A percentile compares a stretch with the other conserved stretches of the same genome.
Conservation (phyloP, 1,139 yeast species). For the Protomyces inundatus region DNA sequence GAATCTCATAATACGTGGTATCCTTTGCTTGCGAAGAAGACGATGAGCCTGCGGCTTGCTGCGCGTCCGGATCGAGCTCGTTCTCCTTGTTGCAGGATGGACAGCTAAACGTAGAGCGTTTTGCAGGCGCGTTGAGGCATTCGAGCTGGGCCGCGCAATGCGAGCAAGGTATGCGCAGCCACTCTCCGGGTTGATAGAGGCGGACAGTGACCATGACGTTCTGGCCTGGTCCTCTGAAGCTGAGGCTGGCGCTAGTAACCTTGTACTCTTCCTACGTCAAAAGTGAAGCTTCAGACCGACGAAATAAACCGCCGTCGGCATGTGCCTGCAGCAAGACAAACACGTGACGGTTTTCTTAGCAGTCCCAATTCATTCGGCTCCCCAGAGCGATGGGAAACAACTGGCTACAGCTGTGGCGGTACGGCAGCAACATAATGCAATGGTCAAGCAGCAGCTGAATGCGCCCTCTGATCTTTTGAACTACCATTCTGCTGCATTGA, state of each 20-base stretch:
- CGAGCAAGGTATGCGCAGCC: constrained; percentile 9
- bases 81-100: constrained; percentile 6
- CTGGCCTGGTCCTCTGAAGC: neutral
- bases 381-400: too few relatives aligned
- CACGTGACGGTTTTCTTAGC: too few relatives aligned
- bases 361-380: too few relatives aligned
- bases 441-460: too few relatives aligned
- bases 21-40: neutral
- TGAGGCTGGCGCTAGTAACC: neutral
- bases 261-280: neutral
- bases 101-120: constrained; percentile 9
- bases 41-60: neutral
- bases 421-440: too few relatives aligned
- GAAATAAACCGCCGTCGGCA: too few relatives aligned
- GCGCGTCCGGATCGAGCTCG: constrained; percentile 10
- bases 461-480: too few relatives aligned
- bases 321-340: too few relatives aligned
- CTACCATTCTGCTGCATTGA: too few relatives aligned
- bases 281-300: too few relatives aligned
- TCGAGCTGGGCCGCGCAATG: constrained; percentile 8
- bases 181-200: constrained; percentile 22
- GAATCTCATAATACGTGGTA: constrained; percentile 65
- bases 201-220: constrained; percentile 14
- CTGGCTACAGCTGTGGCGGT: too few relatives aligned
- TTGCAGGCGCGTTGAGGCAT: constrained; percentile 9